Conservation (phyloP, 805 yeast genomes). For the Scheffersomyces spartinae region DNA sequence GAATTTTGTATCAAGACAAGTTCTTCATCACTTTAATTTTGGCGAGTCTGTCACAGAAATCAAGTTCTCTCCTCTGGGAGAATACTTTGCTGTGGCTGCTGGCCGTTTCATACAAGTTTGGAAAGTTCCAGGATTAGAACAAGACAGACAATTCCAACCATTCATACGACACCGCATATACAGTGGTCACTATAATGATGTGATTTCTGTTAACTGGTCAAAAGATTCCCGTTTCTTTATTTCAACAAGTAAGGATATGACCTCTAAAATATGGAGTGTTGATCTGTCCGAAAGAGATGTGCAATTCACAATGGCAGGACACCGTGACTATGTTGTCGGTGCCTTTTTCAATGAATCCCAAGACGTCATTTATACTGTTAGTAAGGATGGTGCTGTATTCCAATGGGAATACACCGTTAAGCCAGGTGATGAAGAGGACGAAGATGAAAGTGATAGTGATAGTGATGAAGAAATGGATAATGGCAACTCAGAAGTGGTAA, state of each 20-base stretch:
- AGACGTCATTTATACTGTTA: slow-evolving; percentile 81
- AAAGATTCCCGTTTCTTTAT: slow-evolving; percentile 79
- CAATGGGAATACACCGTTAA: slow-evolving; percentile 76
- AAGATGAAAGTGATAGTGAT: slow-evolving; percentile 22
- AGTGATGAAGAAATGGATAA: slow-evolving; percentile 20
- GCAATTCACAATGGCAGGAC: slow-evolving; percentile 83
- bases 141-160: slow-evolving; percentile 92
- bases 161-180: slow-evolving; percentile 83
- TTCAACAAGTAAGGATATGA: slow-evolving; percentile 81
- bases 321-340: slow-evolving; percentile 74
- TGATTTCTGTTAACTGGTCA: slow-evolving; percentile 78
- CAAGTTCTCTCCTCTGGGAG: slow-evolving; percentile 83
- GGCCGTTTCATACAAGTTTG: slow-evolving; percentile 83
- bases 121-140: slow-evolving; percentile 74
- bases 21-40: slow-evolving; percentile 89
- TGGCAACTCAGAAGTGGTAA: slow-evolving; percentile 10
- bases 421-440: slow-evolving; percentile 35
- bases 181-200: slow-evolving; percentile 86
- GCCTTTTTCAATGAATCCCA: slow-evolving; percentile 86
- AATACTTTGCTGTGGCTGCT: slow-evolving; percentile 73
- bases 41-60: slow-evolving; percentile 65
- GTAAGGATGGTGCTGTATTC: slow-evolving; percentile 91
- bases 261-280: slow-evolving; percentile 75
- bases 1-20: slow-evolving; percentile 72
- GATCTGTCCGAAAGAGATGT: slow-evolving; percentile 56